Base-by-base conservation (phyloP, 2,329 filamentous ascomycete genomes). In the Exserohilum turcica region DNA sequence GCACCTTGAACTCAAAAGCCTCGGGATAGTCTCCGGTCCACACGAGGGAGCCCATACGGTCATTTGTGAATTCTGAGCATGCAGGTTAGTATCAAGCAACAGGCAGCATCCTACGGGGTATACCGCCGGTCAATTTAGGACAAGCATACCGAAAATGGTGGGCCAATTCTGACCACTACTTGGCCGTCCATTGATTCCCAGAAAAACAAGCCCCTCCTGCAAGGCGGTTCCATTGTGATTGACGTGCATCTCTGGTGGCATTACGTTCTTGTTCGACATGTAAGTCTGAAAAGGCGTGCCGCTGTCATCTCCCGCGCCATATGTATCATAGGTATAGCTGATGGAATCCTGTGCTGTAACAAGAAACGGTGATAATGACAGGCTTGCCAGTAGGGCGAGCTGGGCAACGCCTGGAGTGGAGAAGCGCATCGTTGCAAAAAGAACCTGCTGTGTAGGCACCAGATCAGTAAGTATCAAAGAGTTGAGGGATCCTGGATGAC, bases 1-100 rank as follows among this genome's bases (percentile, higher is more conserved):
- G 63, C 24, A 52, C 51, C 35, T 52, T 56, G 49, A 66, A 64
- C 32, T 66, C 60, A 36, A 65, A 66, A 6, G 57, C 49, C 27
- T 61, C 57, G 8, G 49, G 54, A 51, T 61, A 64, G 27, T 66
- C 57, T 0, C 37, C 56, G 12, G 56, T 59, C 63, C 61, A 66
- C 21, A 64, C 49, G 1, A 66, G 53, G 10, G 60, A 58, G 16
- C 61, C 61, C 46, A 59, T 55, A 32, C 48, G 44, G 9, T 64
- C 59, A 24, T 24, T 38, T 10, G 62, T 60, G 43, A 65, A 52
- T 38, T 57, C 54, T 57, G 28, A 18, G 28, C 16, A 7, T 24
- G 21, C 7, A 24, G 21, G 21, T 24, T 24, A 24, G 21, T 24
- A 33, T 1, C 13, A 24, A 28, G 35, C 9, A 47, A 6, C 7